Percentiles rank a stretch among this genome's conserved stretches.
Conservation (phyloP, 2,329 filamentous ascomycete genomes). For the Claviceps pusilla region DNA sequence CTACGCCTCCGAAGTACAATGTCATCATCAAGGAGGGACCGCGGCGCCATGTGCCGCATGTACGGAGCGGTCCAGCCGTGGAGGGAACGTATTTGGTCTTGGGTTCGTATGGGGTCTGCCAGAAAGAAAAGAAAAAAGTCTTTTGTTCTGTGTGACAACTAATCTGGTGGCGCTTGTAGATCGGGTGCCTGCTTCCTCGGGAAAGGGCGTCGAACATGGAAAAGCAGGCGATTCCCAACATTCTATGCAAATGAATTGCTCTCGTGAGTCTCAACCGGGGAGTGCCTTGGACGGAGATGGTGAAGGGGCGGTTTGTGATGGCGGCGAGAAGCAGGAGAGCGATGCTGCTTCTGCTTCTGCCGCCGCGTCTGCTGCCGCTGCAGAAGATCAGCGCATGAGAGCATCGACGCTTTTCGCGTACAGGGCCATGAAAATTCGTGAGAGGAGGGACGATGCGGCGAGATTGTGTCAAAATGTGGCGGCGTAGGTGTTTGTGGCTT, state of each 20-base stretch:
- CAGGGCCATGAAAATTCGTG: slow-evolving; percentile 13
- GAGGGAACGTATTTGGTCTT: background rate
- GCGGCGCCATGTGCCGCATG: background rate
- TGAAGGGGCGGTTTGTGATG: background rate
- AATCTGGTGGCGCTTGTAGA: background rate
- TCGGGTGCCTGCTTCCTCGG: background rate
- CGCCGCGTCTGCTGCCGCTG: background rate
- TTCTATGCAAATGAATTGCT: background rate
- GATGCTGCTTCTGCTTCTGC: background rate
- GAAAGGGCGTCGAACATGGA: background rate
- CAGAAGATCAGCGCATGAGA: slow-evolving; percentile 11
- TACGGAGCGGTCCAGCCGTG: background rate
- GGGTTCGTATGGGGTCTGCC: background rate
- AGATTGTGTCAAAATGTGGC: background rate
- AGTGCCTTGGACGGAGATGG: background rate
- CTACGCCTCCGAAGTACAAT: background rate
- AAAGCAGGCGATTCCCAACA: background rate
- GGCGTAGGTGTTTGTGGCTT: background rate
- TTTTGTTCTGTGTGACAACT: background rate
- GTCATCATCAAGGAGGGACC: slow-evolving; percentile 2
- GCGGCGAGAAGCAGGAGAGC: too few relatives aligned
- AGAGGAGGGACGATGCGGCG: slow-evolving; percentile 8
- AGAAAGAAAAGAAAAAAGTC: background rate
- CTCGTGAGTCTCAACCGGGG: background rate
- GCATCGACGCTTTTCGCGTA: slow-evolving; percentile 18